Percentiles rank a stretch among this genome's conserved stretches.
Conservation (phyloP, 805 yeast genomes). For the Kodamaea lidongshanica region DNA sequence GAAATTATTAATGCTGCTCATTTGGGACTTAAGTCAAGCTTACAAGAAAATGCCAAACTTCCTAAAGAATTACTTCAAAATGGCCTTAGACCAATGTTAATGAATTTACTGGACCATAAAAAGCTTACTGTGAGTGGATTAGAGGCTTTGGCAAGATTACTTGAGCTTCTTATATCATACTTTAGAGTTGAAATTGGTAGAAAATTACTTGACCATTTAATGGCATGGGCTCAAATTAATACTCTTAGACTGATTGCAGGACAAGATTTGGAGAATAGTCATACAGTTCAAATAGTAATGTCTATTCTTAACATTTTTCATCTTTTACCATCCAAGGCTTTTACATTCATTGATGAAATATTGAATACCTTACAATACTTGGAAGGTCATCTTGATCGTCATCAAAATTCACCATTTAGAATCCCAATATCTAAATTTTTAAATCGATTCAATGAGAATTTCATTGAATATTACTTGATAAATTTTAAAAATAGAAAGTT, state of each 20-base stretch:
- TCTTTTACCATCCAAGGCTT: slow-evolving; percentile 85
- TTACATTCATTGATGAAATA: slow-evolving; percentile 83
- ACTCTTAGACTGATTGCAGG: slow-evolving; percentile 70
- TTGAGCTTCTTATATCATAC: slow-evolving; percentile 83
- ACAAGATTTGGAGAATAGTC: slow-evolving; percentile 73
- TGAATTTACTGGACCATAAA: slow-evolving; percentile 91
- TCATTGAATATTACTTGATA: slow-evolving; percentile 61
- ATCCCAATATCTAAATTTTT: slow-evolving; percentile 83
- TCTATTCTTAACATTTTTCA: slow-evolving; percentile 91
- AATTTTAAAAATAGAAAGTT: slow-evolving; percentile 58
- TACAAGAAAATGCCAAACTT: slow-evolving; percentile 77
- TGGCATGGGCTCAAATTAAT: slow-evolving; percentile 91
- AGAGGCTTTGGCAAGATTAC: slow-evolving; percentile 81
- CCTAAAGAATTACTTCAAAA: slow-evolving; percentile 94
- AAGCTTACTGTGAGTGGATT: slow-evolving; percentile 82
- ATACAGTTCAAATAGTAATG: slow-evolving; percentile 77
- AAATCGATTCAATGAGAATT: slow-evolving; percentile 72
- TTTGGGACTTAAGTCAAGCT: slow-evolving; percentile 73
- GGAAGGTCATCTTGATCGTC: slow-evolving; percentile 79
- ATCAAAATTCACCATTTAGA: slow-evolving; percentile 83
- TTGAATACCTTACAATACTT: slow-evolving; percentile 67
- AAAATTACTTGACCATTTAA: slow-evolving; percentile 83
- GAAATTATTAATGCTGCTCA: slow-evolving; percentile 93
- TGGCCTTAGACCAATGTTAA: slow-evolving; percentile 90
- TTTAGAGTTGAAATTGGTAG: slow-evolving; percentile 96